phyloP scores from a whole-genome alignment of 225 moss, liverwort and hornwort genomes.

The Climacium dendroides region DNA sequence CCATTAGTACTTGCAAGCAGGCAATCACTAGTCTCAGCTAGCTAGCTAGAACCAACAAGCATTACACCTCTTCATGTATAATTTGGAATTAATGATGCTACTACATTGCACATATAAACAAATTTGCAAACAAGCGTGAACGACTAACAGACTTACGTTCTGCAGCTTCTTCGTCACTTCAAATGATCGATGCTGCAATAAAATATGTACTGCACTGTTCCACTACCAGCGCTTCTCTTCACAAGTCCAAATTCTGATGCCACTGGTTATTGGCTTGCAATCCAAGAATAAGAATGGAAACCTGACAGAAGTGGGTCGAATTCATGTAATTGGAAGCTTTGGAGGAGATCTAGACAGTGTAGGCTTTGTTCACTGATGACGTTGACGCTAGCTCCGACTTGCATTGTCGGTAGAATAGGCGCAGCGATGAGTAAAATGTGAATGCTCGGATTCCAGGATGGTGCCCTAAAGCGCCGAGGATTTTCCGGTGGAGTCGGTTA shows the following conservation, averaged over 20 bases:
- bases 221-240: not conserved
- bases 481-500: not conserved
- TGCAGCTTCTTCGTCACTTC: not conserved
- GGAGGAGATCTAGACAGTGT: no score
- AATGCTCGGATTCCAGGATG: not conserved
- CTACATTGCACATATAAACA: not conserved
- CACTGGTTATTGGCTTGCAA: not conserved
- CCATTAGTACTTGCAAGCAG: no score
- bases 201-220: not conserved
- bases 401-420: not conserved
- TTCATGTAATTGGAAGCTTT: no score
- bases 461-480: not conserved
- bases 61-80: not conserved
- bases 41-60: not conserved
- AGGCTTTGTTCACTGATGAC: not conserved
- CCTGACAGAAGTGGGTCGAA: not conserved
- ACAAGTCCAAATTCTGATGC: not conserved
- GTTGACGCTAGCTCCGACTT: no score
- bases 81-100: not conserved
- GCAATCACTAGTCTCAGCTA: not conserved
- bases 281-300: not conserved
- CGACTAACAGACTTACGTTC: not conserved
- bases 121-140: not conserved
- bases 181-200: not conserved
- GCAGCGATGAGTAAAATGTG: not conserved